Conservation (phyloP, 441 rosid species). For the Adansonia madagascariensis region DNA sequence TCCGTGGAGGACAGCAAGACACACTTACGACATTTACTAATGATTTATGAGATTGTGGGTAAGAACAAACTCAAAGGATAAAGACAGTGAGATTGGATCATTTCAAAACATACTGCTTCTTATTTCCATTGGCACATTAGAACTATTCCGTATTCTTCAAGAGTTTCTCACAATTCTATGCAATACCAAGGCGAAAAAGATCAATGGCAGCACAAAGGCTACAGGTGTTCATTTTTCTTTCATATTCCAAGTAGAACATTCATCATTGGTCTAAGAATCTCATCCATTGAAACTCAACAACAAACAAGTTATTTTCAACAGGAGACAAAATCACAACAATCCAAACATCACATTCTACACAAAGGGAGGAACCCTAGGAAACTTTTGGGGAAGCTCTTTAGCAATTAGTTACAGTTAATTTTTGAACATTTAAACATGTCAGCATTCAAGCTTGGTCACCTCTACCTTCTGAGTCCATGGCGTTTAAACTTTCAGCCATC, state of each 20-base stretch:
- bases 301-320: neutral
- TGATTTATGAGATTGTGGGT: neutral
- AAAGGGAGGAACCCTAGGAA: slow-evolving; percentile 1
- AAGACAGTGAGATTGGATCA: neutral
- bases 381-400: slow-evolving; percentile 17
- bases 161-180: neutral
- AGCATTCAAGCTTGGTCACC: slow-evolving; percentile 48
- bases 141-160: neutral
- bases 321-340: neutral
- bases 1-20: neutral
- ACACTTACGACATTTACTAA: neutral
- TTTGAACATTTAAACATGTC: slow-evolving; percentile 20
- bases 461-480: slow-evolving; percentile 55
- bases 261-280: neutral
- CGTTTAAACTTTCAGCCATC: slow-evolving; percentile 66
- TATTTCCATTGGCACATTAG: neutral
- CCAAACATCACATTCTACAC: neutral
- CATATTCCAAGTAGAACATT: neutral
- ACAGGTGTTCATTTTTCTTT: neutral
- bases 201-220: neutral
- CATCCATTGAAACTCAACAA: slow-evolving; percentile 3
- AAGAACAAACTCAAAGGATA: slow-evolving; percentile 3
- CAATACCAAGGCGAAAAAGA: neutral
- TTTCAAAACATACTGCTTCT: neutral
- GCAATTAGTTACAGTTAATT: neutral